Percentiles rank a stretch among this genome's conserved stretches.
These are phyloP conservation scores for Aureobasidium sp. DNA, from an alignment of 2,329 filamentous ascomycete genomes.

Conservation along the genomic window DNA sequence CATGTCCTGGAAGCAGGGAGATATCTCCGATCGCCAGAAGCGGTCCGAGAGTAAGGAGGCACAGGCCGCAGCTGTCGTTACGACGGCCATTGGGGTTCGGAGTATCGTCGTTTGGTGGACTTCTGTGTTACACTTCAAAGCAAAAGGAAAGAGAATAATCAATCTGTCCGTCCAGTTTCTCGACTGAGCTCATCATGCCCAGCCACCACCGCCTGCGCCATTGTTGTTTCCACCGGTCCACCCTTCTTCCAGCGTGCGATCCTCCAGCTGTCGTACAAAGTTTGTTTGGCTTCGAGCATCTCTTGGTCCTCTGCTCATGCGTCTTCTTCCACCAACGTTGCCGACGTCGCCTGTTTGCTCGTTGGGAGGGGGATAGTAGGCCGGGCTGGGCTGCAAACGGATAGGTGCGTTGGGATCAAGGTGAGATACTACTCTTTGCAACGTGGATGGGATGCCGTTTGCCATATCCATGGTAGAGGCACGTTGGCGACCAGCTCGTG, in stretches of 20 bases:
- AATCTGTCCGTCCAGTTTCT: neutral
- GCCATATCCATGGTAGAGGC: conserved; percentile 89
- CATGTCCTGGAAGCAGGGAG: neutral
- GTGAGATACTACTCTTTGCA: conserved; percentile 92
- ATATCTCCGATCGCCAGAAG: neutral
- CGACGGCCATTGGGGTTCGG: neutral
- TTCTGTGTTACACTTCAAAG: neutral
- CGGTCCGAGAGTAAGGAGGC: neutral
- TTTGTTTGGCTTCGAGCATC: conserved; percentile 55
- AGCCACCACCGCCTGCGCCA: neutral
- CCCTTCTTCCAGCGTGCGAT: conserved; percentile 86
- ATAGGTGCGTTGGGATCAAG: conserved; percentile 93
- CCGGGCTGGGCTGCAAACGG: conserved; percentile 85
- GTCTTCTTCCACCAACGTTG: conserved; percentile 66
- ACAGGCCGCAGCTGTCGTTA: too few relatives aligned
- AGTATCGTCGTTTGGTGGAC: neutral
- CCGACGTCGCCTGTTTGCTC: conserved; percentile 59
- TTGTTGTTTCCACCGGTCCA: conserved; percentile 44
- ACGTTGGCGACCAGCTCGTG: conserved; percentile 72
- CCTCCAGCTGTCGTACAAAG: conserved; percentile 91
- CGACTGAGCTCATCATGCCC: conserved; percentile 4
- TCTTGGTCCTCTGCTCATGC: conserved; percentile 42
- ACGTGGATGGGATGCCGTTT: conserved; percentile 73
- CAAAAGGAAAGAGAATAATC: neutral
- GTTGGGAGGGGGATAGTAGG: conserved; percentile 90